These are phyloP conservation scores for Rhizopogon vulgaris DNA, from an alignment of 768 basidiomycete species.

Conservation along the genomic window DNA sequence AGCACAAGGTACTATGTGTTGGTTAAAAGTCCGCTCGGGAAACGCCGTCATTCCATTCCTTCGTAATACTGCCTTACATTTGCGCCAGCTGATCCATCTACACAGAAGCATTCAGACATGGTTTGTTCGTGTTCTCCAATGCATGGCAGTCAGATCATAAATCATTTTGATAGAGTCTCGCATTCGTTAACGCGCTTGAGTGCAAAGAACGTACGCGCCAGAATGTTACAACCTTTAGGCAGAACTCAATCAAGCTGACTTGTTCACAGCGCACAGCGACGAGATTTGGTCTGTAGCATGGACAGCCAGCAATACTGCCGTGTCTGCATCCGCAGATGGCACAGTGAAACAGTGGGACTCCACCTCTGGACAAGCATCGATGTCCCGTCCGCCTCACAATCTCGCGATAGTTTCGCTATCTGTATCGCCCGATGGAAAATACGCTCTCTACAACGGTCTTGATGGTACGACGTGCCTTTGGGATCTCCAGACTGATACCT, in stretches of 20 bases:
- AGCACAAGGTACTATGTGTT: constrained; percentile 18
- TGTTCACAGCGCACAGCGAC: constrained; percentile 63
- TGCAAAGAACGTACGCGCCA: constrained; percentile 64
- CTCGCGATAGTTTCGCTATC: constrained; percentile 83
- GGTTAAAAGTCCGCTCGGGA: constrained; percentile 54
- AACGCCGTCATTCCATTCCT: constrained; percentile 26
- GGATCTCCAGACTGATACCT: constrained; percentile 58
- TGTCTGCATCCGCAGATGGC: constrained; percentile 78
- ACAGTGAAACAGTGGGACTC: constrained; percentile 69
- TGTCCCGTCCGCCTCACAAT: constrained; percentile 65
- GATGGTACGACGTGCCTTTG: constrained; percentile 79
- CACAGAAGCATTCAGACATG: constrained; percentile 12
- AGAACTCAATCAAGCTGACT: constrained; percentile 6
- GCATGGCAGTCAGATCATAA: constrained; percentile 16
- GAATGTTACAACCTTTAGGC: constrained; percentile 5
- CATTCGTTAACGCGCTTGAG: constrained; percentile 66
- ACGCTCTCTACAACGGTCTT: constrained; percentile 72
- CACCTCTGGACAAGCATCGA: constrained; percentile 54
- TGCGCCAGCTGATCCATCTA: background rate
- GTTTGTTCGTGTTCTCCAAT: constrained; percentile 17
- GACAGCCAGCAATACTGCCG: constrained; percentile 56
- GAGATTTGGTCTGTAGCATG: constrained; percentile 75
- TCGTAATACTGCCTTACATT: background rate
- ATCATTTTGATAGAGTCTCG: constrained; percentile 48
- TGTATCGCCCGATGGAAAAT: constrained; percentile 55